Evolutionary conservation across 805 yeast species (phyloP), one percentile per base, ranked within the genome.

Genomic region (Diddensiella transvaalensis): DNA sequence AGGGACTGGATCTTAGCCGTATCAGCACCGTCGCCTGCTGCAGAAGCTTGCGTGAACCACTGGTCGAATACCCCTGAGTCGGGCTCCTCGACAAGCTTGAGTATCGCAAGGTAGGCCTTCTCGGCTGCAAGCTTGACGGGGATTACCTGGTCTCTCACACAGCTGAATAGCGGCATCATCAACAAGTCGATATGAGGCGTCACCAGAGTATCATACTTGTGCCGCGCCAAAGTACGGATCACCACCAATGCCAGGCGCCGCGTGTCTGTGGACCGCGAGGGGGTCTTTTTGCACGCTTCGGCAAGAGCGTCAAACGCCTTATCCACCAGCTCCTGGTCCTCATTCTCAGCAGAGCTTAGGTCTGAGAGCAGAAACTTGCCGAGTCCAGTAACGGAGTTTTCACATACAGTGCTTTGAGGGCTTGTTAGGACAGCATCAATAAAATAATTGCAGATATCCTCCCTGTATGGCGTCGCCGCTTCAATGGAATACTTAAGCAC

Each of bases 101-200:
- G 84, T 15, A 88, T 62, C 1, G 87, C 79, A 55, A 90, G 64
- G 64, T 77, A 89, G 0, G 95, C 89, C 70, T 87, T 87, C 65
- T 91, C 99, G 4, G 96, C 96, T 1, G 97, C 96, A 53, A 91
- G 74, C 60, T 89, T 90, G 57, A 91, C 83, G 3, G 99, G 97
- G 60, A 91, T 87, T 42, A 87, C 73, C n/a, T 82, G 75, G 60
- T 90, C 96, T 55, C 99, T 76, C 36, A 91, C 83, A 63, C 93
- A 83, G 0, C 83, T 71, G 64, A 91, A 91, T 1, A 89, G 82
- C 10, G 87, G 73, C 11, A 93, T 87, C 2, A 77, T 87, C 44
- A 91, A 58, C 0, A 67, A 52, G 22, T 30, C n/a, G 23, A 56
- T 29, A 55, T 81, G 80, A 53, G 78, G 69, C 5, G 23, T 30